A percentile compares a stretch with the other conserved stretches of the same genome.
Conservation (phyloP, 768 basidiomycete genomes). For the Phallus indusiatus region DNA sequence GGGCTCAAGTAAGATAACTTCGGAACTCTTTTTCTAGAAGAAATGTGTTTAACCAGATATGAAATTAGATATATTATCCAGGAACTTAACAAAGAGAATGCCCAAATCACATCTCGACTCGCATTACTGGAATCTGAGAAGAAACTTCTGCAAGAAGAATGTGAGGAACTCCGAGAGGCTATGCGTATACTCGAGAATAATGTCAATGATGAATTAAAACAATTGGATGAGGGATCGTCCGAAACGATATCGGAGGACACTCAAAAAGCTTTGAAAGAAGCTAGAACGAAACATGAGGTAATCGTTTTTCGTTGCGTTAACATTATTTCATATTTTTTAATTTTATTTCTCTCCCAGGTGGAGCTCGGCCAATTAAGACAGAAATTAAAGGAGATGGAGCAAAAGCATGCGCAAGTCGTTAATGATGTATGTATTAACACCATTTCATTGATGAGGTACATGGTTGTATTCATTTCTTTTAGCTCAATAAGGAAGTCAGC, state of each 20-base stretch:
- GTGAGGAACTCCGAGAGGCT: constrained; percentile 14
- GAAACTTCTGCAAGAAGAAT: constrained; percentile 45
- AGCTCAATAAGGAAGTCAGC: constrained; percentile 88
- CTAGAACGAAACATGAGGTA: constrained; percentile 47
- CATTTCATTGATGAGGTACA: not conserved
- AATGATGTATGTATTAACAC: constrained; percentile 45
- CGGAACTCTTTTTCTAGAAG: not conserved
- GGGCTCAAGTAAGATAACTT: constrained; percentile 63
- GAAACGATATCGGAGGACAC: constrained; percentile 27
- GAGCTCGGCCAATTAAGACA: constrained; percentile 12
- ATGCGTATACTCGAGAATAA: constrained; percentile 8
- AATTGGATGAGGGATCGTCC: constrained; percentile 13
- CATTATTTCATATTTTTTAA: constrained; percentile 2
- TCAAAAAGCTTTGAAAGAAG: constrained; percentile 38
- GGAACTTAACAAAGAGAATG: constrained; percentile 77
- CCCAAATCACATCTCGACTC: constrained; percentile 48
- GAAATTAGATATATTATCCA: constrained; percentile 72
- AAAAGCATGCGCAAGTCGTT: constrained; percentile 35
- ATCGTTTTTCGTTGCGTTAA: constrained; percentile 11
- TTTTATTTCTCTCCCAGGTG: constrained; percentile 1
- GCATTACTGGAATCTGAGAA: constrained; percentile 75
- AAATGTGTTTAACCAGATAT: not conserved
- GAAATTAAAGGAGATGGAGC: constrained; percentile 16
- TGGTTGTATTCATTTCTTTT: constrained; percentile 5
- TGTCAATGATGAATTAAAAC: constrained; percentile 19